Conservation (phyloP, 441 rosid genomes). For the Melianthus villosus region DNA sequence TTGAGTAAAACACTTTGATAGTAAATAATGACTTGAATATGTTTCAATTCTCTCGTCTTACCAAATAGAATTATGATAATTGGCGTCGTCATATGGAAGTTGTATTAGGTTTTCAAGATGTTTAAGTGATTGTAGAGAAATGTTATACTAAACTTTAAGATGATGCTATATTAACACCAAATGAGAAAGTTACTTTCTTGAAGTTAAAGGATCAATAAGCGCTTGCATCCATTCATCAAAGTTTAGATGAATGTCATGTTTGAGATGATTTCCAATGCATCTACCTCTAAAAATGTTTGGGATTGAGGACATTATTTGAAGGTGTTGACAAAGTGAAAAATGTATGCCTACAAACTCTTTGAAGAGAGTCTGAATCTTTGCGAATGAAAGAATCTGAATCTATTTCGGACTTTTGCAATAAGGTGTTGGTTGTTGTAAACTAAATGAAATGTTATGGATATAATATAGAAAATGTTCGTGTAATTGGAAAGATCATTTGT, state of each 20-base stretch:
- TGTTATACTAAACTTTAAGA: neutral
- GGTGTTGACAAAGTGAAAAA: slow-evolving; percentile 2
- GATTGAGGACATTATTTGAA: neutral
- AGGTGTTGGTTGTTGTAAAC: neutral
- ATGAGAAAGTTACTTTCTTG: neutral
- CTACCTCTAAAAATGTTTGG: neutral
- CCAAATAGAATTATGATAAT: neutral
- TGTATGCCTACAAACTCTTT: slow-evolving; percentile 3
- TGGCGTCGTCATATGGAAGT: neutral
- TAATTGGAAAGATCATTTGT: neutral
- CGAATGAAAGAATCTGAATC: slow-evolving; percentile 4
- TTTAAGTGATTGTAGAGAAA: neutral
- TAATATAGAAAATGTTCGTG: neutral
- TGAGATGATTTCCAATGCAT: neutral
- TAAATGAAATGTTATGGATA: slow-evolving; percentile 8
- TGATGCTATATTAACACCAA: neutral
- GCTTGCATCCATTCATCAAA: neutral
- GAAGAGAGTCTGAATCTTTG: slow-evolving; percentile 5
- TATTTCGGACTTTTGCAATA: slow-evolving; percentile 3
- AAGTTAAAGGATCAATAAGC: neutral
- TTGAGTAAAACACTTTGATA: too few relatives aligned
- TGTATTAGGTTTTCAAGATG: neutral
- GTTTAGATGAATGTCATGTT: neutral
- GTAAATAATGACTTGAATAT: too few relatives aligned
- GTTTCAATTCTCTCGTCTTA: slow-evolving; percentile 13